A percentile compares a stretch with the other conserved stretches of the same genome.
Evolutionary conservation across 2,329 filamentous ascomycete species (phyloP).

Genomic region (Fusarium beomiforme): DNA sequence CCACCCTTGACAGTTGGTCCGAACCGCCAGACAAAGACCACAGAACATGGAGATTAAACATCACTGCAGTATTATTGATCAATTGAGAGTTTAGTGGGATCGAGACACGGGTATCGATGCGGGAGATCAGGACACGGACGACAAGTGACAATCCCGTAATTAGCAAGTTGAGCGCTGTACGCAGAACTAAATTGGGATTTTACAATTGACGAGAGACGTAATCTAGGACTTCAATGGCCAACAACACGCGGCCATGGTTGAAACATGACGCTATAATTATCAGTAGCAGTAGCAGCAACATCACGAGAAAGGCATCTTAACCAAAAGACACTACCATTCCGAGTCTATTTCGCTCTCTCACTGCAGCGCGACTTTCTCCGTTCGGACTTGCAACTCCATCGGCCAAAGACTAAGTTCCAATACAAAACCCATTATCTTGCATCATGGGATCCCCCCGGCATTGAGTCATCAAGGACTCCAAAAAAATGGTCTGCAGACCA

Average conservation of each 20-base stretch:
- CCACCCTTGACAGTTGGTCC: background rate
- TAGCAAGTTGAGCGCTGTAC: background rate
- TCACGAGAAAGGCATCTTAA: background rate
- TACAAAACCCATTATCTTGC: conserved; percentile 9
- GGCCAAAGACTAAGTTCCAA: background rate
- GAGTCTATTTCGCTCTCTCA: background rate
- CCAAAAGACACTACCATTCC: background rate
- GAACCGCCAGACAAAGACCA: background rate
- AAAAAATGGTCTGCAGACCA: conserved; percentile 10
- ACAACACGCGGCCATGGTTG: conserved; percentile 34
- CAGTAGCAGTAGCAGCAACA: background rate
- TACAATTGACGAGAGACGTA: background rate
- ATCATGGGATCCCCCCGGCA: conserved; percentile 42
- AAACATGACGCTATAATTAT: conserved; percentile 25
- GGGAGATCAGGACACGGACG: conserved; percentile 20
- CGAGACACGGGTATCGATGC: conserved; percentile 27
- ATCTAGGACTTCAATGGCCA: conserved; percentile 33
- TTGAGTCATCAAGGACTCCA: conserved; percentile 38
- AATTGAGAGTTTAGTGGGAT: background rate
- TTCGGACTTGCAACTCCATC: background rate
- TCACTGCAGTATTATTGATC: background rate
- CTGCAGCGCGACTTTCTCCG: background rate
- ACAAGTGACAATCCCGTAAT: conserved; percentile 11
- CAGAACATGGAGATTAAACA: background rate
- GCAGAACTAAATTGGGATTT: background rate